phyloP scores from a whole-genome alignment of 2,329 filamentous ascomycete genomes.

The Zopfia rhizophila region DNA sequence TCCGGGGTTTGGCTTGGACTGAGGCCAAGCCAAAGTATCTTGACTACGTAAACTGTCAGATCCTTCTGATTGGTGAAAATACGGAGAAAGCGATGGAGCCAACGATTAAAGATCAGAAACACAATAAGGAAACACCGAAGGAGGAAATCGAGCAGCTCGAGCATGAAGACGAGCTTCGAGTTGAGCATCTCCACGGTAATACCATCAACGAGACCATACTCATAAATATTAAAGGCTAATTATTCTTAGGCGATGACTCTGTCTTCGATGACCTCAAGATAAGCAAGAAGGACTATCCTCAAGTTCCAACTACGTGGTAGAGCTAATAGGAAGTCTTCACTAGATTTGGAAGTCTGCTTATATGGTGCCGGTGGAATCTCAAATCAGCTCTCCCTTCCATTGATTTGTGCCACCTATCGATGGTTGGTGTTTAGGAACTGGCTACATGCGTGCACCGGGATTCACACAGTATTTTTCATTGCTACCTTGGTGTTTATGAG shows the following conservation, averaged over 20 bases:
- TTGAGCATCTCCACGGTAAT: conserved; percentile 67
- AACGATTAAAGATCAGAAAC: conserved; percentile 66
- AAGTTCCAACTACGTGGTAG: conserved; percentile 48
- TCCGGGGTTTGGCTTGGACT: conserved; percentile 77
- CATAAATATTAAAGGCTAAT: background rate
- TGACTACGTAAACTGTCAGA: conserved; percentile 78
- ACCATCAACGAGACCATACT: too few species aligned
- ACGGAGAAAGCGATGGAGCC: conserved; percentile 67
- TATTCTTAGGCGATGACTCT: conserved; percentile 63
- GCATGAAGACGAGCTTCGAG: conserved; percentile 76
- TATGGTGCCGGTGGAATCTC: too few species aligned
- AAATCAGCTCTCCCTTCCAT: too few species aligned
- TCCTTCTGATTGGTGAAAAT: conserved; percentile 80
- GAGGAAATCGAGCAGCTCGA: conserved; percentile 80
- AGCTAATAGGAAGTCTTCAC: background rate
- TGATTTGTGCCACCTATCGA: too few species aligned
- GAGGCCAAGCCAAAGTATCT: conserved; percentile 78
- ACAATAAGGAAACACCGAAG: conserved; percentile 69
- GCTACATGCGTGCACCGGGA: too few species aligned
- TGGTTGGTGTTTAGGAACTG: too few species aligned
- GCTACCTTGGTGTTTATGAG: too few species aligned
- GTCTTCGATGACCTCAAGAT: conserved; percentile 70
- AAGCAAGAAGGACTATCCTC: conserved; percentile 69
- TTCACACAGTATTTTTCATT: too few species aligned
- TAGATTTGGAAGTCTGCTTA: too few species aligned